Percentiles rank a stretch among this genome's conserved stretches.
Evolutionary conservation across 208 protist species (phyloP).

Genomic region (Giardia muris): DNA sequence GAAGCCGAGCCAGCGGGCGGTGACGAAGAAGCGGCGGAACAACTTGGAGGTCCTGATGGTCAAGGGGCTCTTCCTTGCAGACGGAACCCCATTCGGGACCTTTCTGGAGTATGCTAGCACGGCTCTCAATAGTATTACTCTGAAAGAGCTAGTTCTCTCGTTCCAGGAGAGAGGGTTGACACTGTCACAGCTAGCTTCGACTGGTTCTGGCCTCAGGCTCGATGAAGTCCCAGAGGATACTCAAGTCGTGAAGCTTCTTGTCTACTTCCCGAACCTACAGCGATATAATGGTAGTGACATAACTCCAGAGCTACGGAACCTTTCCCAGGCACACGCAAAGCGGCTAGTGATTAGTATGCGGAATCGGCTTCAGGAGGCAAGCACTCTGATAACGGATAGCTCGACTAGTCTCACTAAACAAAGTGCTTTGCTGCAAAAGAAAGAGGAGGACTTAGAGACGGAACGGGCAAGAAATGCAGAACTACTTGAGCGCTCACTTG

Average conservation of each 20-base stretch:
- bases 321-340: neutral
- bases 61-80: neutral
- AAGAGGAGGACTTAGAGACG: neutral
- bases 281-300: neutral
- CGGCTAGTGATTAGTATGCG: neutral
- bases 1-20: neutral
- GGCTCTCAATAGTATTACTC: neutral
- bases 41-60: neutral
- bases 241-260: neutral
- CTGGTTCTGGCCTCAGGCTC: neutral
- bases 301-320: neutral
- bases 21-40: neutral
- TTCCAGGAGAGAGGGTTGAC: too few species aligned
- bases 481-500: neutral
- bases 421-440: neutral
- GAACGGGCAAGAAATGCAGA: neutral
- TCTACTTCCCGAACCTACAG: neutral
- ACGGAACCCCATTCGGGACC: neutral
- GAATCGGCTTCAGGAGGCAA: neutral
- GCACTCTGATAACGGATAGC: neutral
- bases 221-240: neutral
- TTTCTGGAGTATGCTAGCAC: neutral
- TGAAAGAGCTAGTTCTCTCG: neutral
- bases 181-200: neutral
- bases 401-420: neutral